Evolutionary conservation across 305 asterid genomes (phyloP).

Genomic region (Vinca major): DNA sequence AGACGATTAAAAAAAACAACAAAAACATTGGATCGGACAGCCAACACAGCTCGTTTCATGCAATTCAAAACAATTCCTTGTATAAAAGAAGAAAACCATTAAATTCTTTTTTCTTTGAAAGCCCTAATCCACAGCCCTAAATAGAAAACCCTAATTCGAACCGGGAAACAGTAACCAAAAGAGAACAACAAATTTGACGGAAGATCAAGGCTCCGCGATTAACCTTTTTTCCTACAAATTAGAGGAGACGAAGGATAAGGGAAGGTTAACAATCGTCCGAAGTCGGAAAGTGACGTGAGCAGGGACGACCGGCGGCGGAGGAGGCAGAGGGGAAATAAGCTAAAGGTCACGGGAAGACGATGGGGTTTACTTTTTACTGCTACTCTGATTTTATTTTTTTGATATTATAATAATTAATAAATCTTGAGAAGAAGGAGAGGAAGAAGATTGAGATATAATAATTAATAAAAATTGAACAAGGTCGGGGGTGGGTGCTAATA

Average conservation of each 20-base stretch:
- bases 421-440: not conserved
- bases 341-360: not conserved
- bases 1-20: not conserved
- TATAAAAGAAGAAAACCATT: conserved; percentile 6
- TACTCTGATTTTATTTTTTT: not conserved
- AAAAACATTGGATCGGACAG: conserved; percentile 27
- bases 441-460: not conserved
- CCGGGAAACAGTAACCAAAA: not conserved
- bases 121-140: conserved; percentile 19
- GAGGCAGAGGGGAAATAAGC: conserved; percentile 24
- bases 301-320: conserved; percentile 23
- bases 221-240: conserved; percentile 13
- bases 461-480: no score
- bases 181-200: not conserved
- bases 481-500: conserved; percentile 1
- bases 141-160: conserved; percentile 6
- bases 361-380: conserved; percentile 14
- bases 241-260: not conserved
- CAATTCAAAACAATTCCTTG: conserved; percentile 10
- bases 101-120: conserved; percentile 5
- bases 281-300: conserved; percentile 21
- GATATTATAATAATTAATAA: not conserved
- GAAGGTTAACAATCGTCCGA: conserved; percentile 11
- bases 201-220: not conserved
- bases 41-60: conserved; percentile 1